Conservation (phyloP, 805 yeast genomes). For the Candida railenensis region DNA sequence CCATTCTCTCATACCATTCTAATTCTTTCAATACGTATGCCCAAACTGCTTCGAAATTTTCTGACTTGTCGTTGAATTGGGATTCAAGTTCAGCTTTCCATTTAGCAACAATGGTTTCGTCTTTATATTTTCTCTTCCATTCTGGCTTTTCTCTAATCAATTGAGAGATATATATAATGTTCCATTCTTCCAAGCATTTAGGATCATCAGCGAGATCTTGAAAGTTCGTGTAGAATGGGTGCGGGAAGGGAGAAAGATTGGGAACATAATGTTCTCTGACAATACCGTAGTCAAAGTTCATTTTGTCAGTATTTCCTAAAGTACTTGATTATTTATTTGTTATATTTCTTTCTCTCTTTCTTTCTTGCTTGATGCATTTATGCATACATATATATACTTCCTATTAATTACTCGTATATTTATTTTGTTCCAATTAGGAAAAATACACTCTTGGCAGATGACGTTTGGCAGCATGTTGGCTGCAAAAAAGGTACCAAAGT, state of each 20-base stretch:
- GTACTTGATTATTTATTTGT: background rate
- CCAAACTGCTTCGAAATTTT: constrained; percentile 16
- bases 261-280: background rate
- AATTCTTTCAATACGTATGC: constrained; percentile 28
- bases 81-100: constrained; percentile 18
- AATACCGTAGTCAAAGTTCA: background rate
- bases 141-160: constrained; percentile 16
- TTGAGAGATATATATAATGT: constrained; percentile 14
- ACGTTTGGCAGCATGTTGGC: background rate
- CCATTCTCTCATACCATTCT: constrained; percentile 22
- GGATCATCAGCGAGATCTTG: constrained; percentile 11
- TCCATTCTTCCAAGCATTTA: constrained; percentile 15
- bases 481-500: background rate
- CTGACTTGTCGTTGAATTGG: constrained; percentile 12
- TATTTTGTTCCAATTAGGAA: background rate
- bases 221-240: constrained; percentile 8
- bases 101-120: constrained; percentile 13
- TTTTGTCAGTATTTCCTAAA: background rate
- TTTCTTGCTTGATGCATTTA: too few species aligned
- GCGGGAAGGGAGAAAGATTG: constrained; percentile 12
- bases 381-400: background rate
- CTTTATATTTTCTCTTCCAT: constrained; percentile 18
- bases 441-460: background rate
- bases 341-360: too few species aligned
- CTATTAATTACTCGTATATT: background rate